Evolutionary conservation across 257 asterid genomes (phyloP).

Genomic region (Marsdenia floribunda): DNA sequence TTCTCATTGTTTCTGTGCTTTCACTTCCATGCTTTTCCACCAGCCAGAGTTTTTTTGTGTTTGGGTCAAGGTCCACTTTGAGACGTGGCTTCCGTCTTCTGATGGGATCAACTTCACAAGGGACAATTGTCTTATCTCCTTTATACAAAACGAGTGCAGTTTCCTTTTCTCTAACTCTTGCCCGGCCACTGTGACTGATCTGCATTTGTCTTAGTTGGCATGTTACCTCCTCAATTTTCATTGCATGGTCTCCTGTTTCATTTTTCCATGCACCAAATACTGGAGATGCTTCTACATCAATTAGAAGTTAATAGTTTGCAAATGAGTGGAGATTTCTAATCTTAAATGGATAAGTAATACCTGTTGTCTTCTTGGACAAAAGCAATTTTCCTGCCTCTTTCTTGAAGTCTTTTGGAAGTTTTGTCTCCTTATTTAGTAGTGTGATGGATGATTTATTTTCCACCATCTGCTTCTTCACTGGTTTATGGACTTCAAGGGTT

Average conservation of each 20-base stretch:
- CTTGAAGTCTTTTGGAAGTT: conserved; percentile 30
- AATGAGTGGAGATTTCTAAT: neutral
- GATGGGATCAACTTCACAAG: conserved; percentile 41
- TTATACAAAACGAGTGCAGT: conserved; percentile 66
- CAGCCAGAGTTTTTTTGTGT: conserved; percentile 78
- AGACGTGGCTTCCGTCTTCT: conserved; percentile 63
- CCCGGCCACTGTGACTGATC: conserved; percentile 30
- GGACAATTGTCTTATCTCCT: conserved; percentile 55
- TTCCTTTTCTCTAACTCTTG: conserved; percentile 25
- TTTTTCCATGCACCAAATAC: conserved; percentile 45
- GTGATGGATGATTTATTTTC: conserved; percentile 33
- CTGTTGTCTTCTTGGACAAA: conserved; percentile 38
- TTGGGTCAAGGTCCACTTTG: conserved; percentile 89
- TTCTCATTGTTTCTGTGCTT: conserved; percentile 46
- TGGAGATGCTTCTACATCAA: neutral
- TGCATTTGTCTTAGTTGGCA: conserved; percentile 35
- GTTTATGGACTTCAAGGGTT: conserved; percentile 23
- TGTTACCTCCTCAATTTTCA: conserved; percentile 40
- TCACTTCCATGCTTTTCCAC: conserved; percentile 69
- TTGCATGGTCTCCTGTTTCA: conserved; percentile 16
- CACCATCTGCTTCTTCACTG: conserved; percentile 23
- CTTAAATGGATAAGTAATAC: conserved; percentile 37
- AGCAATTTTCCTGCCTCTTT: conserved; percentile 21
- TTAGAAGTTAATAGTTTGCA: neutral
- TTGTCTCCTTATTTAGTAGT: conserved; percentile 22